Evolutionary conservation across 345 rosid species (phyloP), one percentile per base, ranked within the genome.

Genomic region (Gynandropsis gynandra): DNA sequence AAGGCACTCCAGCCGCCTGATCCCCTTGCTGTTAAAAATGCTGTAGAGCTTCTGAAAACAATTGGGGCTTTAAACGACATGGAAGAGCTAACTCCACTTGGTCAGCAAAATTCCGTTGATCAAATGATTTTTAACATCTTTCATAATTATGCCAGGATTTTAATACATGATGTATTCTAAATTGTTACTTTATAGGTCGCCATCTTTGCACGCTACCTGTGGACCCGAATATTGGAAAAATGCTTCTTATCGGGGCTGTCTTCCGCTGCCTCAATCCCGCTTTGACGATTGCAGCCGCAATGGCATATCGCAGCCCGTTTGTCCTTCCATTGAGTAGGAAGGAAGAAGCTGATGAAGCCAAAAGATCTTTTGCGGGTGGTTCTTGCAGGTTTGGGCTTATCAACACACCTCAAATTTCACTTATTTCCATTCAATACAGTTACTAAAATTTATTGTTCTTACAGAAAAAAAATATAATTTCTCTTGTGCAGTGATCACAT

Each of bases 1-100:
- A 87, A 87, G 89, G 98, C 96, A 29, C 82, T 87, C 52, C 95
- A 90, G 82, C 96, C 96, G 5, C 98, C 96, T 21, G 95, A 90
- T 72, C 54, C 87, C 52, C 96, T 90, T 47, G 72, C 98, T 68
- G 98, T 87, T 61, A 81, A 90, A 69, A 90, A 90, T 77, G 98
- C 96, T 11, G 73, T 90, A 55, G 98, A 87, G 40, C 95, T 90
- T 53, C 96, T 90, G 57, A 87, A 84, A 71, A 84, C 96, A 49
- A 77, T 77, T 54, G 98, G 98, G 21, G 92, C 95, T 60, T 77
- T 90, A 50, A 79, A 87, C 74, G 96, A 87, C 50, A 40, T 49
- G 38, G 98, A 90, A 68, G 89, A 74, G 39, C 96, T 90, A 68
- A 90, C 98, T 57, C 82, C 96, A 18, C 92, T 90, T 18, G 98